phyloP scores from a whole-genome alignment of 2,329 filamentous ascomycete species.

The Pseudopithomyces maydicus region DNA sequence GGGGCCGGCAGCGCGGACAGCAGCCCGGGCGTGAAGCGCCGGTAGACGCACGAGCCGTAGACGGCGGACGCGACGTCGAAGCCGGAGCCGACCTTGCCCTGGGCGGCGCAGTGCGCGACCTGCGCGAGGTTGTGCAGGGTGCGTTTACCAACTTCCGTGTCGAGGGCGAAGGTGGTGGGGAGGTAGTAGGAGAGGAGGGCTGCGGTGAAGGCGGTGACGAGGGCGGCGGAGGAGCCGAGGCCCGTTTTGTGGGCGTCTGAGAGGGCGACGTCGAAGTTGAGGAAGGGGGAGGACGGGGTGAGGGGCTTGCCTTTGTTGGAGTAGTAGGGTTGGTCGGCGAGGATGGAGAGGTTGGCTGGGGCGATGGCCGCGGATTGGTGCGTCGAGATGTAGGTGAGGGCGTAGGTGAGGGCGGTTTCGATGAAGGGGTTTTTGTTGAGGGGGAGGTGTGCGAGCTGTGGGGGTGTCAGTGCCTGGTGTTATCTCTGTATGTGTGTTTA shows the following conservation, averaged over 20 bases:
- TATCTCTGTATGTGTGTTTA: too few relatives aligned
- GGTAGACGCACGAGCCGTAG: constrained; percentile 88
- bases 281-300: constrained; percentile 62
- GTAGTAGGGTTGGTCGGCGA: constrained; percentile 97
- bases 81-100: constrained; percentile 94
- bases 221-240: constrained; percentile 89
- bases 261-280: constrained; percentile 76
- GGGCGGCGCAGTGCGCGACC: constrained; percentile 90
- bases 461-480: neutral
- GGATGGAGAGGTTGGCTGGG: constrained; percentile 78
- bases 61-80: constrained; percentile 95
- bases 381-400: constrained; percentile 76
- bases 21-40: constrained; percentile 84
- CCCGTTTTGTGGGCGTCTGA: constrained; percentile 90
- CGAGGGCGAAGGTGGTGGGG: constrained; percentile 62
- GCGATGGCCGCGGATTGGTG: constrained; percentile 60
- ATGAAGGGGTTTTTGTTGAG: constrained; percentile 80
- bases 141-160: constrained; percentile 58
- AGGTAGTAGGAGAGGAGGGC: constrained; percentile 79
- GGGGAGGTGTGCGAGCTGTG: constrained; percentile 41
- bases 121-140: constrained; percentile 91
- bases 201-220: constrained; percentile 86
- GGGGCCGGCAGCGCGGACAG: constrained; percentile 71
- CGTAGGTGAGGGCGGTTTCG: constrained; percentile 87
- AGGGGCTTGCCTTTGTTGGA: constrained; percentile 56